Evolutionary conservation across 106 monocot genomes (phyloP), one percentile per base, ranked within the genome.

Genomic region (Dioscorea zingiberensis): DNA sequence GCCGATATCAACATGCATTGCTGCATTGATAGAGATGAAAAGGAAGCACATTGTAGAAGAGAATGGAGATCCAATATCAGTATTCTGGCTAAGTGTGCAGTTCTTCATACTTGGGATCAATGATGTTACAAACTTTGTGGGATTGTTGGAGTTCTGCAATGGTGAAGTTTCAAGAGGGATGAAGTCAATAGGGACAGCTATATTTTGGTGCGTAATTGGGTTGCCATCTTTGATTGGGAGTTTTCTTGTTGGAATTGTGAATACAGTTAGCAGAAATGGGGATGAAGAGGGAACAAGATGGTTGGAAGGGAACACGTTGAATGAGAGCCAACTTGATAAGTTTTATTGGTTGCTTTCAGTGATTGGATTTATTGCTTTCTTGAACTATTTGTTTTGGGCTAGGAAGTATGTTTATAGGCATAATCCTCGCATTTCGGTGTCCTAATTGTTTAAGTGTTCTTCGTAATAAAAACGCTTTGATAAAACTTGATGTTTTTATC

Each of bases 81-180:
- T 89, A 22, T 62, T 89, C 10, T 89, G 86, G 86, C 62, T 90
- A 47, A 55, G 53, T 13, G 14, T 54, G 6, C 90, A 90, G 54
- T 90, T 86, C 58, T 74, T 86, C 48, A 19, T 83, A 23, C 21
- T 86, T 4, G 83, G 90, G 14, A 29, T 90, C 46, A 38, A 44
- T 2, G 86, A 90, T 18, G 80, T 72, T 4, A 80, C 90, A 15
- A 53, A 74, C 7, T 90, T 90, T 45, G 74, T 75, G 0, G 90
- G 90, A n/a, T 59, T 90, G 55, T 60, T 86, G 49, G 86, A 90
- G 54, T 83, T 90, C 67, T 86, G 83, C 80, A 83, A 69, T 11
- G 67, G 64, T 21, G 82, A 85, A 27, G 68, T 66, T 3, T 73
- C 85, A 2, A 48, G 6, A 8, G 74, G 77, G 18, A 86, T 86